A percentile compares a stretch with the other conserved stretches of the same genome.
These are phyloP conservation scores for Juglanconis oblonga DNA, from an alignment of 2,329 filamentous ascomycete genomes.

Conservation along the genomic window DNA sequence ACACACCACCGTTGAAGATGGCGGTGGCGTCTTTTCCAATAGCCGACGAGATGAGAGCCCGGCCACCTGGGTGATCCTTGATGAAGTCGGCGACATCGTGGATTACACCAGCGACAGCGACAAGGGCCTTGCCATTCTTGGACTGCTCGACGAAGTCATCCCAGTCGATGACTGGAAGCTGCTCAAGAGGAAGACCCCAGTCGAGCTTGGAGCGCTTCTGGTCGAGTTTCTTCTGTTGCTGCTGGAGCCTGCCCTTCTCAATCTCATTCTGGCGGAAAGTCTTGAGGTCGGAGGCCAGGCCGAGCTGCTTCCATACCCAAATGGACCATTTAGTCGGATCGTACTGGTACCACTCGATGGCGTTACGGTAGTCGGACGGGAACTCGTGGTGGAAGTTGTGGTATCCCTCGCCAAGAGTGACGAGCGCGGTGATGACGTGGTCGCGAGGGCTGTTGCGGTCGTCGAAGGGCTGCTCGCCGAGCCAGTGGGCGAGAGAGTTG, in stretches of 20 bases:
- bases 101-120: conserved; percentile 79
- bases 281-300: conserved; percentile 83
- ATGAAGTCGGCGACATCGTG: conserved; percentile 84
- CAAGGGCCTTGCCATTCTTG: conserved; percentile 73
- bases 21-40: conserved; percentile 86
- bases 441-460: conserved; percentile 90
- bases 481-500: conserved; percentile 87
- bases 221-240: conserved; percentile 89
- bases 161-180: conserved; percentile 82
- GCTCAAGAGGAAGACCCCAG: conserved; percentile 83
- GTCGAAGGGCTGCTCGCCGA: conserved; percentile 88
- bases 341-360: conserved; percentile 87
- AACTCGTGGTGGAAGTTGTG: conserved; percentile 98
- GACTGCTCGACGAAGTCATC: conserved; percentile 78
- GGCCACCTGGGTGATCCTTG: conserved; percentile 86
- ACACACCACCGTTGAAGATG: conserved; percentile 90
- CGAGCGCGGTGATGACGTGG: conserved; percentile 79
- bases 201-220: conserved; percentile 79
- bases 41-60: conserved; percentile 77
- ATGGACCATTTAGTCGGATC: conserved; percentile 91
- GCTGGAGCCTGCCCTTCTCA: conserved; percentile 85
- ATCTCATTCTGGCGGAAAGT: conserved; percentile 90
- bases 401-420: conserved; percentile 82
- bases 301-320: conserved; percentile 79
- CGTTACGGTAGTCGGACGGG: conserved; percentile 89